Conservation (phyloP, 495 filamentous ascomycete species). For the Annulohypoxylon bovei region DNA sequence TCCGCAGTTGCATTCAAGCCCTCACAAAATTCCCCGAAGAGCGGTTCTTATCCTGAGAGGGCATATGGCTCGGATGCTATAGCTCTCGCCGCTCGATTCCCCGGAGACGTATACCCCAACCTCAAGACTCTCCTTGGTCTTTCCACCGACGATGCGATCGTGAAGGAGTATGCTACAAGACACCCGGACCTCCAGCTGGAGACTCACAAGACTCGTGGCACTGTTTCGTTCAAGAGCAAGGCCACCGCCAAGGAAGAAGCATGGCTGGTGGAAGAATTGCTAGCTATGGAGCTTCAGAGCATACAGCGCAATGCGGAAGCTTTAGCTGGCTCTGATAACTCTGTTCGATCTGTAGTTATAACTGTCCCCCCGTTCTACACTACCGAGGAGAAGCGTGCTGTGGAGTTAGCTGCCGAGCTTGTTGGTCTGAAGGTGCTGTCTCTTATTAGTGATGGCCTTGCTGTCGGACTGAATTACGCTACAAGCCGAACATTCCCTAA, state of each 20-base stretch:
- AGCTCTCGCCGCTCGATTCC: constrained; percentile 85
- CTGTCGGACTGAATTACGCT: constrained; percentile 94
- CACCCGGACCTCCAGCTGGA: constrained; percentile 75
- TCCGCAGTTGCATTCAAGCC: constrained; percentile 96
- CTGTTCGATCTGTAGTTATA: constrained; percentile 82
- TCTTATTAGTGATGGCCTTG: constrained; percentile 88
- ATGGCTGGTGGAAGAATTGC: constrained; percentile 89
- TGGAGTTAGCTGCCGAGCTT: constrained; percentile 83
- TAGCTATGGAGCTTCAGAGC: constrained; percentile 96
- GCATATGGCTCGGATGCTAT: constrained; percentile 92
- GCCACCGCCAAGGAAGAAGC: constrained; percentile 70
- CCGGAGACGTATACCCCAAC: constrained; percentile 92
- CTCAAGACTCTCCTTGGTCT: constrained; percentile 87
- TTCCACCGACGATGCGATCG: constrained; percentile 66
- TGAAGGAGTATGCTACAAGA: constrained; percentile 72
- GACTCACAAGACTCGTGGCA: constrained; percentile 68
- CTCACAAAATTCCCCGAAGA: constrained; percentile 64
- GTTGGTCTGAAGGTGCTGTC: constrained; percentile 87
- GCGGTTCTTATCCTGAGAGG: constrained; percentile 80
- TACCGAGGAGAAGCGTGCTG: constrained; percentile 83
- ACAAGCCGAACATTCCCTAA: constrained; percentile 88
- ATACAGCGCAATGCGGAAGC: constrained; percentile 86
- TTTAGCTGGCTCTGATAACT: constrained; percentile 80
- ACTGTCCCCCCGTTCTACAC: constrained; percentile 94
- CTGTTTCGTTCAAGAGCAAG: constrained; percentile 77